These are phyloP conservation scores for Suhomyces ambrosiae DNA, from an alignment of 1,139 yeast genomes.

Conservation along the genomic window DNA sequence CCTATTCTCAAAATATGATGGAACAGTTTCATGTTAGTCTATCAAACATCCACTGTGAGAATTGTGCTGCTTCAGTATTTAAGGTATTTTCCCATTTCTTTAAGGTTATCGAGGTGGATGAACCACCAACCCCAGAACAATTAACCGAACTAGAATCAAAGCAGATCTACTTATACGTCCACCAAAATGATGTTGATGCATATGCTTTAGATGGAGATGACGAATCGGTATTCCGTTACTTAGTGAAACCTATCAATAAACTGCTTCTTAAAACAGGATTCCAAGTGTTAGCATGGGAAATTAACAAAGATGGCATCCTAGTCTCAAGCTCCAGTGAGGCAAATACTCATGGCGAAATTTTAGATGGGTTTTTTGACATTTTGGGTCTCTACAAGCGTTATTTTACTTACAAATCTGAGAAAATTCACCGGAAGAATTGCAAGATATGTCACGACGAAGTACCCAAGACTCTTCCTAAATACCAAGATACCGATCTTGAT, in stretches of 20 bases:
- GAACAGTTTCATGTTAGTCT: slow-evolving; percentile 32
- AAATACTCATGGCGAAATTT: slow-evolving; percentile 1
- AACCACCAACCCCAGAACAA: slow-evolving; percentile 28
- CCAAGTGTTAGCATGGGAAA: slow-evolving; percentile 38
- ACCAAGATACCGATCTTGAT: slow-evolving; percentile 7
- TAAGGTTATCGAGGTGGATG: slow-evolving; percentile 19
- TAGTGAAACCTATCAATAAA: slow-evolving; percentile 27
- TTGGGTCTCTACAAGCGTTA: slow-evolving; percentile 9
- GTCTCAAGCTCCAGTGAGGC: slow-evolving; percentile 13
- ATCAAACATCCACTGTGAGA: slow-evolving; percentile 54
- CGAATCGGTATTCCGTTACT: slow-evolving; percentile 12
- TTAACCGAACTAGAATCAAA: slow-evolving; percentile 13
- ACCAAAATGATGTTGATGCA: slow-evolving; percentile 26
- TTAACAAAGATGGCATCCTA: slow-evolving; percentile 20
- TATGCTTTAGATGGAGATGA: slow-evolving; percentile 14
- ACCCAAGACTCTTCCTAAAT: slow-evolving; percentile 4
- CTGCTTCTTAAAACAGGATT: slow-evolving; percentile 33
- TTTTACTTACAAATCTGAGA: slow-evolving; percentile 13
- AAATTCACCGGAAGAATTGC: slow-evolving; percentile 37
- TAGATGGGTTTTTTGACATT: slow-evolving; percentile 10
- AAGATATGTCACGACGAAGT: slow-evolving; percentile 29
- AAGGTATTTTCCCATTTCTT: slow-evolving; percentile 20
- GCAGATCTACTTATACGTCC: slow-evolving; percentile 19
- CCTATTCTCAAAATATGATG: slow-evolving; percentile 23
- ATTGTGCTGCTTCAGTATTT: slow-evolving; percentile 46